Evolutionary conservation across 2,329 filamentous ascomycete genomes (phyloP).

Genomic region (Fusarium sarcochroum): DNA sequence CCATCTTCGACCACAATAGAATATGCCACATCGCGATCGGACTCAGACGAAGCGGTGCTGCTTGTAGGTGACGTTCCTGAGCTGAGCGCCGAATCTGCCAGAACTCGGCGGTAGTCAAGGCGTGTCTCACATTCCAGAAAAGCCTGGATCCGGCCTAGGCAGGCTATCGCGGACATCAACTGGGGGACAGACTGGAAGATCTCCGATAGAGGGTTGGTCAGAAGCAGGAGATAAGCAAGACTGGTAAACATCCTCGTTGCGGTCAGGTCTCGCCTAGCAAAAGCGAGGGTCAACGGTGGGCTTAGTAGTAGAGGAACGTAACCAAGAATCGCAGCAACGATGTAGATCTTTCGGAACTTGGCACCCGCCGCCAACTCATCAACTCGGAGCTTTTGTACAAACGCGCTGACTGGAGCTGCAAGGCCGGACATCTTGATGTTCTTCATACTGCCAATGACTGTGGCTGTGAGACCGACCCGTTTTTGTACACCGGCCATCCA

Average conservation of each 20-base stretch:
- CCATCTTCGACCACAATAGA: constrained; percentile 8
- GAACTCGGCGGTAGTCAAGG: constrained; percentile 8
- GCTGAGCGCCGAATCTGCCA: background rate
- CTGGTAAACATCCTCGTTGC: constrained; percentile 52
- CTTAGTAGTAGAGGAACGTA: constrained; percentile 55
- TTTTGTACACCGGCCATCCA: constrained; percentile 57
- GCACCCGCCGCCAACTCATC: constrained; percentile 49
- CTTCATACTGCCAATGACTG: constrained; percentile 52
- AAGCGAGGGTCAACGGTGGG: constrained; percentile 52
- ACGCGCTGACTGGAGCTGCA: constrained; percentile 45
- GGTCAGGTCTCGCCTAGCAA: constrained; percentile 45
- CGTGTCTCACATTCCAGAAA: constrained; percentile 8
- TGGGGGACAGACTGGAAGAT: constrained; percentile 10
- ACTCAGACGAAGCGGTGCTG: background rate
- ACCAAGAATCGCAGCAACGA: constrained; percentile 46
- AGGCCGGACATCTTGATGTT: constrained; percentile 52
- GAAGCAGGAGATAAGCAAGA: constrained; percentile 8
- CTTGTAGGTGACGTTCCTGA: background rate
- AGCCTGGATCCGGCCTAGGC: constrained; percentile 6
- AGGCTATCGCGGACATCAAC: constrained; percentile 13
- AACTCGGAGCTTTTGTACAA: constrained; percentile 48
- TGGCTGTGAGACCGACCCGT: constrained; percentile 51
- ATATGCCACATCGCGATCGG: background rate
- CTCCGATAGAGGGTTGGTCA: constrained; percentile 12
- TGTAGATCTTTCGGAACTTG: constrained; percentile 45